These are phyloP conservation scores for Rhodotorula toruloides DNA, from an alignment of 768 basidiomycete genomes.

Conservation along the genomic window DNA sequence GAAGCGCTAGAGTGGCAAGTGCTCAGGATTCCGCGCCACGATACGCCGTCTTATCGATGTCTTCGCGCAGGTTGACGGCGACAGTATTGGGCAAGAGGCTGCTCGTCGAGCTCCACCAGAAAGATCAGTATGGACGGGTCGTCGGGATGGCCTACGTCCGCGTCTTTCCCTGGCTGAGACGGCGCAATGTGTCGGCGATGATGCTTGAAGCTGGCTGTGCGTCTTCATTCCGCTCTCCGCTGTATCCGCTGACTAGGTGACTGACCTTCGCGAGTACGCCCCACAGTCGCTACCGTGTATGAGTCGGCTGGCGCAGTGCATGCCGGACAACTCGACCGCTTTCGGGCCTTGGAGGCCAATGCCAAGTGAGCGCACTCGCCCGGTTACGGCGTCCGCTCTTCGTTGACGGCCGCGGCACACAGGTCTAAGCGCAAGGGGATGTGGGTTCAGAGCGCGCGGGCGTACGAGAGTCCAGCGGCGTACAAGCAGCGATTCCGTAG, in stretches of 20 bases:
- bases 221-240: too few relatives aligned
- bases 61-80: conserved; percentile 51
- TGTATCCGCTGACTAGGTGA: conserved; percentile 1
- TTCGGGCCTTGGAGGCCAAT: conserved; percentile 58
- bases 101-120: conserved; percentile 64
- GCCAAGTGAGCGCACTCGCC: conserved; percentile 57
- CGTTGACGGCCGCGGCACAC: not conserved
- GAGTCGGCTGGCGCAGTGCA: conserved; percentile 64
- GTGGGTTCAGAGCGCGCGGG: conserved; percentile 54
- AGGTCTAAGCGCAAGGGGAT: conserved; percentile 66
- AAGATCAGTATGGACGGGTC: conserved; percentile 78
- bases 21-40: not conserved
- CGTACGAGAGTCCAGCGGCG: conserved; percentile 65
- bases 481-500: conserved; percentile 63
- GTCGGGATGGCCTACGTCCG: conserved; percentile 45
- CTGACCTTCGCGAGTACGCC: conserved; percentile 2
- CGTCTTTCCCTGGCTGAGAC: not conserved
- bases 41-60: not conserved
- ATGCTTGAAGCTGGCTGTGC: conserved; percentile 17
- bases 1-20: conserved; percentile 63
- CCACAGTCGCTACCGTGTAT: conserved; percentile 20
- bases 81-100: conserved; percentile 58
- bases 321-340: conserved; percentile 57
- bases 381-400: not conserved
- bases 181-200: not conserved